phyloP scores from a whole-genome alignment of 495 filamentous ascomycete genomes.

The Aspergillus saccharolyticus region DNA sequence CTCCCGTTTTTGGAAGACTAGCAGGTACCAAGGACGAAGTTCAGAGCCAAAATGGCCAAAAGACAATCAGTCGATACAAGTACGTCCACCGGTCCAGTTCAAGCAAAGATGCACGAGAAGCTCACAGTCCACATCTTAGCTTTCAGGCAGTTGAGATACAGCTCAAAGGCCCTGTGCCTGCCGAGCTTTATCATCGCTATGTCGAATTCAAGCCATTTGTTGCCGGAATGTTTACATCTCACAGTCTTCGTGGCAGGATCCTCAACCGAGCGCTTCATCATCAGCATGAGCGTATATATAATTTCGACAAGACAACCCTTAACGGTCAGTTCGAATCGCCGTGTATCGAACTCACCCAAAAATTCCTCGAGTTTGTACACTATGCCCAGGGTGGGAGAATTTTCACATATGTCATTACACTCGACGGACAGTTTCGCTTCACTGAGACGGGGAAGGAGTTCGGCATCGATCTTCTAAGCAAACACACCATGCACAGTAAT shows the following conservation, averaged over 20 bases:
- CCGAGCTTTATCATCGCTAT: slow-evolving; percentile 77
- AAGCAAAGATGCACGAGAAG: not conserved
- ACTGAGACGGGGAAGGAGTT: slow-evolving; percentile 95
- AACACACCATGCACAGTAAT: slow-evolving; percentile 94
- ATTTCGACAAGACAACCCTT: slow-evolving; percentile 68
- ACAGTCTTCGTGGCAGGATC: slow-evolving; percentile 69
- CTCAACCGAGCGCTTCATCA: slow-evolving; percentile 82
- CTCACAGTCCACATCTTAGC: slow-evolving; percentile 35
- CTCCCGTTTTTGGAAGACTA: slow-evolving; percentile 80
- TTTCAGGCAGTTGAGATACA: slow-evolving; percentile 95
- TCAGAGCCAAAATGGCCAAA: slow-evolving; percentile 42
- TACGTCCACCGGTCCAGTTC: slow-evolving; percentile 31
- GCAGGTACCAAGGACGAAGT: slow-evolving; percentile 66
- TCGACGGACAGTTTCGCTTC: slow-evolving; percentile 81
- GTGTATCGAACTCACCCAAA: slow-evolving; percentile 57
- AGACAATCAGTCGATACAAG: slow-evolving; percentile 65
- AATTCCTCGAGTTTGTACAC: slow-evolving; percentile 83
- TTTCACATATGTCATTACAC: slow-evolving; percentile 87
- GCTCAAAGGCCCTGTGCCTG: slow-evolving; percentile 74
- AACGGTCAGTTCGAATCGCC: slow-evolving; percentile 58
- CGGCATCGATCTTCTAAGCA: slow-evolving; percentile 83
- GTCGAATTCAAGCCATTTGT: slow-evolving; percentile 92
- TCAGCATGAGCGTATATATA: slow-evolving; percentile 84
- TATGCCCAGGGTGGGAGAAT: slow-evolving; percentile 79
- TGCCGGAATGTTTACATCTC: slow-evolving; percentile 76